Evolutionary conservation across 257 asterid genomes (phyloP).

Genomic region (Scutellaria barbata): DNA sequence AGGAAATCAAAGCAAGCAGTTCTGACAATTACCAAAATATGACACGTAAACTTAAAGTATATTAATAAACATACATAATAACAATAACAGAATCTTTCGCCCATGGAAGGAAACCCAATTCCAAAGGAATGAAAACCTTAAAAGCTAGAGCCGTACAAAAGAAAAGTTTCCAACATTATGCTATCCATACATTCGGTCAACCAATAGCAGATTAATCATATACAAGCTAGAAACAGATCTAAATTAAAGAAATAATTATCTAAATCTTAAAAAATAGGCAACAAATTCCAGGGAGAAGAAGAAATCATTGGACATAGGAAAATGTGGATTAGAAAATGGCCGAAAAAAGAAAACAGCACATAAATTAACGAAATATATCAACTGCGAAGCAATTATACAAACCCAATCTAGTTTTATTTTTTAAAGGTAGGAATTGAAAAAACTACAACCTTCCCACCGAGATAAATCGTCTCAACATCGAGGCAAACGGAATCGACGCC

Average conservation of each 20-base stretch:
- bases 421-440: not conserved
- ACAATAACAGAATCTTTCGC: constrained; percentile 9
- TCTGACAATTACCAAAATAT: constrained; percentile 1
- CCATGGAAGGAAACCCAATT: constrained; percentile 14
- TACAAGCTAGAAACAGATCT: constrained; percentile 26
- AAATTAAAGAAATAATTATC: constrained; percentile 1
- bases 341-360: not conserved
- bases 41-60: not conserved
- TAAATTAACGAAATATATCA: not conserved
- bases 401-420: not conserved
- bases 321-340: not conserved
- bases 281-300: not conserved
- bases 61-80: not conserved
- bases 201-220: not conserved
- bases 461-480: constrained; percentile 58
- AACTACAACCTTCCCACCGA: constrained; percentile 52
- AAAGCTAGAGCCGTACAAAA: constrained; percentile 11
- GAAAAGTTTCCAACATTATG: constrained; percentile 4
- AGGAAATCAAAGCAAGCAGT: constrained; percentile 12
- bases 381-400: too few species aligned
- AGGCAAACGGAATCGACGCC: constrained; percentile 53
- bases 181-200: not conserved
- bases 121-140: constrained; percentile 3
- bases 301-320: not conserved
- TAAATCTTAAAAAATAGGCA: constrained; percentile 23